A percentile compares a stretch with the other conserved stretches of the same genome.
phyloP scores from a whole-genome alignment of 176 grass and related monocot species.

The Aegilops longissima region DNA sequence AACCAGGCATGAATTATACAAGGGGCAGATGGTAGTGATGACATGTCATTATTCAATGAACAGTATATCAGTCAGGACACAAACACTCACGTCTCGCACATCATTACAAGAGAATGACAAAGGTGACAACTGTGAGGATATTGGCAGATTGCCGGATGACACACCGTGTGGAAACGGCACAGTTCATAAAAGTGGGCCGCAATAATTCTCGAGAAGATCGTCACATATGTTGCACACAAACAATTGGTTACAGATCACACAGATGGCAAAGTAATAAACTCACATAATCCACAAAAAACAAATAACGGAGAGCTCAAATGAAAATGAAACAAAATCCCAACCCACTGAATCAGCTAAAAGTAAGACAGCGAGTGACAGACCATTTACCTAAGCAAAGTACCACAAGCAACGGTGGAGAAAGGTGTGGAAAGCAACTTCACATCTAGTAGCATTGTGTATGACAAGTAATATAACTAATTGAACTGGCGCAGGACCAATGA shows the following conservation, averaged over 20 bases:
- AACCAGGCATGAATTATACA: not conserved
- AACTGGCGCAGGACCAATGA: slow-evolving; percentile 46
- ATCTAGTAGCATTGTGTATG: slow-evolving; percentile 28
- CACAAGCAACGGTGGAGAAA: slow-evolving; percentile 32
- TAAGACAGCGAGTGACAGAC: slow-evolving; percentile 26
- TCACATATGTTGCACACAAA: slow-evolving; percentile 4
- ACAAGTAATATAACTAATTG: slow-evolving; percentile 27
- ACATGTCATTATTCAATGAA: not conserved
- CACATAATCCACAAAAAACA: not conserved
- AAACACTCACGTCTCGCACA: not conserved
- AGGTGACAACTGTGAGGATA: slow-evolving; percentile 1
- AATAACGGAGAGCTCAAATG: slow-evolving; percentile 25
- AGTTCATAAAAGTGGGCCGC: slow-evolving; percentile 1
- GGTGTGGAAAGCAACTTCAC: slow-evolving; percentile 26
- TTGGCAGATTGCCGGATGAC: not conserved
- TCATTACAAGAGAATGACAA: slow-evolving; percentile 7
- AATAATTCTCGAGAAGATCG: not conserved
- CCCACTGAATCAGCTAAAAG: slow-evolving; percentile 38
- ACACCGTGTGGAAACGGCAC: not conserved
- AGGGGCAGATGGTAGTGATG: not conserved
- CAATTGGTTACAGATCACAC: not conserved
- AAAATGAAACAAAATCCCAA: not conserved
- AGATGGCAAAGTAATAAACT: slow-evolving; percentile 26
- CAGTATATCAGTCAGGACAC: slow-evolving; percentile 11
- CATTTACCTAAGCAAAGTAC: slow-evolving; percentile 32